Conservation (phyloP, 805 yeast species). For the Sungouiella blattae region DNA sequence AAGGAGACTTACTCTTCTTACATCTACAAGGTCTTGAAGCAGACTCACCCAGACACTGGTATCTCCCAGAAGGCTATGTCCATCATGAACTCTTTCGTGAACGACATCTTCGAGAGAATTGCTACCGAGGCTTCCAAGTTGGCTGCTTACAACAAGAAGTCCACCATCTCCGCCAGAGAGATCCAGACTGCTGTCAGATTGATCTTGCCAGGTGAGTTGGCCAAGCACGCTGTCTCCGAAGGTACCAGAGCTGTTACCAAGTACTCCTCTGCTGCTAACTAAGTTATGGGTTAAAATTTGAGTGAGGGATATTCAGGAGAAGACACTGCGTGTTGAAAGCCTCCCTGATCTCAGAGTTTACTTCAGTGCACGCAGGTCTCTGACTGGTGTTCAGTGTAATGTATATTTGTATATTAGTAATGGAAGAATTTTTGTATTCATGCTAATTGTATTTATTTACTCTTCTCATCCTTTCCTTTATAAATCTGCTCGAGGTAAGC, state of each 20-base stretch:
- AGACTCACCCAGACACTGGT: slow-evolving; percentile 39
- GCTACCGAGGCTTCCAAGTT: slow-evolving; percentile 37
- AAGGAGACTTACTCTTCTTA: slow-evolving; percentile 37
- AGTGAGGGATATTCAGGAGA: slow-evolving; percentile 3
- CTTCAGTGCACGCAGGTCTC: slow-evolving; percentile 15
- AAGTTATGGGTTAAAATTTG: slow-evolving; percentile 13
- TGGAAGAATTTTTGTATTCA: slow-evolving; percentile 11
- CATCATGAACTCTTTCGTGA: slow-evolving; percentile 37
- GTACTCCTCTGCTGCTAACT: slow-evolving; percentile 37
- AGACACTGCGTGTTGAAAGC: slow-evolving; percentile 17
- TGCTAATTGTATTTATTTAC: neutral
- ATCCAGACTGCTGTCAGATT: slow-evolving; percentile 38
- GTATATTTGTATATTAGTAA: slow-evolving; percentile 22
- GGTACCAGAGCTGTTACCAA: slow-evolving; percentile 40
- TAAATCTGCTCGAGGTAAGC: slow-evolving; percentile 1
- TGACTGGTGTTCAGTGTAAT: slow-evolving; percentile 16
- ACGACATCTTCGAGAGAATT: slow-evolving; percentile 36
- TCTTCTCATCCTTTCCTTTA: neutral
- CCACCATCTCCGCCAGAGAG: slow-evolving; percentile 38
- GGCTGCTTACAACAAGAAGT: slow-evolving; percentile 39
- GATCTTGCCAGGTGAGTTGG: slow-evolving; percentile 39
- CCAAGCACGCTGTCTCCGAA: slow-evolving; percentile 39
- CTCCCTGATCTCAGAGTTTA: slow-evolving; percentile 9
- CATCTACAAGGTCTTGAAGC: slow-evolving; percentile 39
- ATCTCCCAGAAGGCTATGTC: slow-evolving; percentile 39